Percentiles rank a stretch among this genome's conserved stretches.
phyloP scores from a whole-genome alignment of 2,329 filamentous ascomycete species.

The Lecanicillium sp. region DNA sequence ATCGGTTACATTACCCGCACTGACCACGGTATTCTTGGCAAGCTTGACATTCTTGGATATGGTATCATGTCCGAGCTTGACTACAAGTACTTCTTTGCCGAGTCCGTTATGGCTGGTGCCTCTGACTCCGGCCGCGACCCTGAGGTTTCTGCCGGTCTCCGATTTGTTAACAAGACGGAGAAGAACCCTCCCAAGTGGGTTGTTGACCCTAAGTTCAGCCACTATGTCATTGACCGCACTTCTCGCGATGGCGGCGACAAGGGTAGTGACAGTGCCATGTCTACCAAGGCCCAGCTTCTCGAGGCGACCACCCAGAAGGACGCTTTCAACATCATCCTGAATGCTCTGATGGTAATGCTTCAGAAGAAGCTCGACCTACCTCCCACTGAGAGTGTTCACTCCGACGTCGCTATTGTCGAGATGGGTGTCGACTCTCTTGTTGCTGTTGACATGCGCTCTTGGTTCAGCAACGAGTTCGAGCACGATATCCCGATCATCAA shows the following conservation, averaged over 20 bases:
- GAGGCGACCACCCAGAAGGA: constrained; percentile 13
- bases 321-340: constrained; percentile 12
- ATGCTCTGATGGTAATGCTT: constrained; percentile 15
- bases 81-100: constrained; percentile 15
- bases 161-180: constrained; percentile 8
- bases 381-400: constrained; percentile 12
- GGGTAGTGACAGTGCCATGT: constrained; percentile 1
- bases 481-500: constrained; percentile 41
- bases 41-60: constrained; percentile 15
- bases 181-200: constrained; percentile 12
- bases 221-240: constrained; percentile 13
- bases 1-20: constrained; percentile 16
- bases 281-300: constrained; percentile 12
- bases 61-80: constrained; percentile 24
- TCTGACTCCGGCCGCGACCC: constrained; percentile 9
- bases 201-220: constrained; percentile 15
- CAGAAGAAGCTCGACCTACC: constrained; percentile 15
- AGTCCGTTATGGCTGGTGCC: constrained; percentile 16
- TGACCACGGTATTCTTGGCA: constrained; percentile 8
- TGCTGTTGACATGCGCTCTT: constrained; percentile 35
- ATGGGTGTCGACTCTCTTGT: constrained; percentile 25
- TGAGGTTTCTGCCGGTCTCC: constrained; percentile 13
- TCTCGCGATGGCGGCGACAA: constrained; percentile 8
- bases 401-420: constrained; percentile 14
- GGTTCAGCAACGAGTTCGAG: constrained; percentile 40